Evolutionary conservation across 2,329 filamentous ascomycete species (phyloP).

Genomic region (Aureobasidium vineae): DNA sequence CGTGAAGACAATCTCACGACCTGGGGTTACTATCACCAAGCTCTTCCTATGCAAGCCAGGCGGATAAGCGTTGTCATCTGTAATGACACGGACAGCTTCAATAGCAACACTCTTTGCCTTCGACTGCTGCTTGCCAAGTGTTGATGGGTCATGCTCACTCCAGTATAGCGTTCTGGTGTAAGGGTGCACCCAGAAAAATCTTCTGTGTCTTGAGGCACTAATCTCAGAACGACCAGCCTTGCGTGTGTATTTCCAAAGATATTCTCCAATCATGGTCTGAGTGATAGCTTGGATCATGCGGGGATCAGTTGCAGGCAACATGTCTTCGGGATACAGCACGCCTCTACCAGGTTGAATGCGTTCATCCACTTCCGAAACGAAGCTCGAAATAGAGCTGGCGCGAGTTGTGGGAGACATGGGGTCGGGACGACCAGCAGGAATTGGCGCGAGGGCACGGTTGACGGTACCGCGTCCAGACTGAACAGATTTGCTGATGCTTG

Average conservation of each 20-base stretch:
- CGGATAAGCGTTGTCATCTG: constrained; percentile 92
- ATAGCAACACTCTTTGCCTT: constrained; percentile 88
- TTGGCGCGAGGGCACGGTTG: constrained; percentile 13
- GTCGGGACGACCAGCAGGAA: constrained; percentile 42
- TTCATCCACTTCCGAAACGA: constrained; percentile 88
- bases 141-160: constrained; percentile 85
- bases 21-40: constrained; percentile 83
- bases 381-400: constrained; percentile 89
- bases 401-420: constrained; percentile 53
- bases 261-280: constrained; percentile 99
- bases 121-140: constrained; percentile 73
- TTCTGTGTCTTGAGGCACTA: constrained; percentile 83
- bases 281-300: constrained; percentile 99
- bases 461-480: constrained; percentile 6
- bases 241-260: constrained; percentile 97
- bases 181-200: constrained; percentile 99
- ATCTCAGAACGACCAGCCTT: constrained; percentile 80
- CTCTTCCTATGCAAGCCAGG: constrained; percentile 94
- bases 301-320: constrained; percentile 74
- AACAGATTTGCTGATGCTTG: constrained; percentile 31
- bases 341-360: constrained; percentile 75
- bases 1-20: constrained; percentile 88
- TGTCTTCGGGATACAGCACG: constrained; percentile 57
- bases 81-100: constrained; percentile 86
- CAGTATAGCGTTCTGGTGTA: constrained; percentile 97